Evolutionary conservation across 2,329 filamentous ascomycete species (phyloP).

Genomic region (Pseudogymnoascus sp.): DNA sequence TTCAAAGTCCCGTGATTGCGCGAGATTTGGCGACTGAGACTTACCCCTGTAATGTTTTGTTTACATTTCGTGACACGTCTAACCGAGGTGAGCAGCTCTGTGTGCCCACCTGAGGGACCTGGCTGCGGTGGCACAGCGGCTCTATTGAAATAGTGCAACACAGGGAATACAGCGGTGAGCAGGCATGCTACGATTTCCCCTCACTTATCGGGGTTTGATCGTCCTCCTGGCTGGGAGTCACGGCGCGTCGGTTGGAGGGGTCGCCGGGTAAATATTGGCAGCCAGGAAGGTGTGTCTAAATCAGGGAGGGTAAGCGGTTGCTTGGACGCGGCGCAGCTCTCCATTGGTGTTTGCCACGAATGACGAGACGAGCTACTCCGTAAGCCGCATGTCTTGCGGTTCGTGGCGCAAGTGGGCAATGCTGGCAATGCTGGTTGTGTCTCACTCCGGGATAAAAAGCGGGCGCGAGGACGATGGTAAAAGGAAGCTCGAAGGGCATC

Average conservation of each 20-base stretch:
- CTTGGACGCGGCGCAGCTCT: slow-evolving; percentile 3
- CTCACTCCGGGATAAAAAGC: not conserved
- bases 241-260: slow-evolving; percentile 5
- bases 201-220: slow-evolving; percentile 5
- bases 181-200: not conserved
- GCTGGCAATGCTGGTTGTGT: not conserved
- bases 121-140: not conserved
- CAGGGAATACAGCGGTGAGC: slow-evolving; percentile 8
- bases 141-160: not conserved
- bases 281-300: slow-evolving; percentile 2
- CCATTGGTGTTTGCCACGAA: slow-evolving; percentile 4
- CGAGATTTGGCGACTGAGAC: slow-evolving; percentile 6
- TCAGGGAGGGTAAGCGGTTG: slow-evolving; percentile 8
- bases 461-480: not conserved
- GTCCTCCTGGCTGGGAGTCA: not conserved
- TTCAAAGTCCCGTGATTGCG: slow-evolving; percentile 7
- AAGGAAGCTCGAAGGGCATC: not conserved
- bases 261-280: slow-evolving; percentile 4
- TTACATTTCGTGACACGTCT: slow-evolving; percentile 7
- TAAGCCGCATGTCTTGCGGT: slow-evolving; percentile 7
- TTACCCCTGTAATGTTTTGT: slow-evolving; percentile 3
- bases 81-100: slow-evolving; percentile 3
- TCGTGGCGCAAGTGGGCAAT: not conserved
- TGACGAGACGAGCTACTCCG: not conserved
- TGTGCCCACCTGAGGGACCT: not conserved